Evolutionary conservation across 768 basidiomycete genomes (phyloP), one percentile per base, ranked within the genome.

Genomic region (Macrocybe gigantea): DNA sequence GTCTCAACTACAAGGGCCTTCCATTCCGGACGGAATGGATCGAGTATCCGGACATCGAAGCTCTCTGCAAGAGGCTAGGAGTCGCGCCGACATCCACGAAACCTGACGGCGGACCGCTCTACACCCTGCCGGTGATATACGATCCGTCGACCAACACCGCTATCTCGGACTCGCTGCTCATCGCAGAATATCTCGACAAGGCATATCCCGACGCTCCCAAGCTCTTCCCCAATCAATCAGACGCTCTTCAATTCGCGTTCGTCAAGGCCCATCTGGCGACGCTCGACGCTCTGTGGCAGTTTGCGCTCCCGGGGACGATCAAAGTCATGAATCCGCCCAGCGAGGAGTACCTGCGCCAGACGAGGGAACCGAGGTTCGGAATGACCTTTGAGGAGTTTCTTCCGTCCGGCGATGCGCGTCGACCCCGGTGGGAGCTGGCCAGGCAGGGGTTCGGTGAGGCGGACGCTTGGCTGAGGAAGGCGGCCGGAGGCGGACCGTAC

Each of bases 111-210:
- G 38, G 30, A 1, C 60, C 61, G 5, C 15, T 49, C 12, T 73
- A 72, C 55, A 73, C 71, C 11, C 49, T 73, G 30, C 75, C 75
- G 31, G 66, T 66, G 38, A 69, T 73, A 47, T 55, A 64, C 41
- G 73, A 77, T 46, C 63, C 68, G 29, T 58, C 57, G 33, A 73
- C 66, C 5, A 59, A 60, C 1, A 52, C 48, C 9, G 55, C 64
- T 47, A 15, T 75, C 29, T 33, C 71, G 0, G 73, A 78, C 45
- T 73, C 72, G 5, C 61, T 66, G 47, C 55, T 56, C 12, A 77
- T 77, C 43, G 73, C 73, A 0, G 60, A 64, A 48, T 78, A 78
- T 48, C 72, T 76, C 34, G 76, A 78, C 32, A 60, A 53, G 11
- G 58, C 59, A 0, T 77, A 74, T 51, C 72, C 74, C 5, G 49